Base-by-base conservation (phyloP, 768 basidiomycete species). In the Symmetrospora coprosmae region DNA sequence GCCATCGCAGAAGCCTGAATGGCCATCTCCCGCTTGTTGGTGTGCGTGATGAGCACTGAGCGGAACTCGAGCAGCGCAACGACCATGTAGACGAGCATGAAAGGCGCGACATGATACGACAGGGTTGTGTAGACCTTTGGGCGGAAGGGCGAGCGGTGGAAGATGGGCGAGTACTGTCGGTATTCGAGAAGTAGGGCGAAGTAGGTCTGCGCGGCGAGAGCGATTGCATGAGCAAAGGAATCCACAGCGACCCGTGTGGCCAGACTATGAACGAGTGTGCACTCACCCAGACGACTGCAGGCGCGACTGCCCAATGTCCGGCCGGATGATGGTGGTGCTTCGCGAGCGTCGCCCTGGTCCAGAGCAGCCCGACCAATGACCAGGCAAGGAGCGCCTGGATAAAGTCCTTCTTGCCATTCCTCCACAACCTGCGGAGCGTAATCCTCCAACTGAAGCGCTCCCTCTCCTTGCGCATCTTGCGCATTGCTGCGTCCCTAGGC, bases 1-100 rank as follows among this genome's bases (percentile, higher is more conserved):
- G 41, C 41, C 2, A 33, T 45, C 19, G 40, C 50, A 14, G 49
- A 21, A 14, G 40, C n/a, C 27, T 27, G 35, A 41, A 50, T 17
- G 30, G 25, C 50, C 14, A 58, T 21, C 30, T 46, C 27, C 30
- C 16, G 43, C 43, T 31, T 43, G 16, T 23, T 43, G 11, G 41
- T 43, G 27, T 58, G 55, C 19, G 43, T 39, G 43, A 70, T 35
- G 51, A 70, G 46, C 9, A 64, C 47, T 17, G 64, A 58, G 4
- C 69, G 66, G 21, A 66, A 28, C 45, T 67, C 60, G 62, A 70
- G 53, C 46, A 70, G 63, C n/a, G 59, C 51, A 4, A 66, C n/a
- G n/a, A 67, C 4, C 23, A 49, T 34, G 60, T 62, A 59, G 37
- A 47, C 34, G 33, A 63, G 11, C 38, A 66, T 45, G 50, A 62